Conservation (phyloP, 2,329 filamentous ascomycete genomes). For the Pseudonectria foliicola region DNA sequence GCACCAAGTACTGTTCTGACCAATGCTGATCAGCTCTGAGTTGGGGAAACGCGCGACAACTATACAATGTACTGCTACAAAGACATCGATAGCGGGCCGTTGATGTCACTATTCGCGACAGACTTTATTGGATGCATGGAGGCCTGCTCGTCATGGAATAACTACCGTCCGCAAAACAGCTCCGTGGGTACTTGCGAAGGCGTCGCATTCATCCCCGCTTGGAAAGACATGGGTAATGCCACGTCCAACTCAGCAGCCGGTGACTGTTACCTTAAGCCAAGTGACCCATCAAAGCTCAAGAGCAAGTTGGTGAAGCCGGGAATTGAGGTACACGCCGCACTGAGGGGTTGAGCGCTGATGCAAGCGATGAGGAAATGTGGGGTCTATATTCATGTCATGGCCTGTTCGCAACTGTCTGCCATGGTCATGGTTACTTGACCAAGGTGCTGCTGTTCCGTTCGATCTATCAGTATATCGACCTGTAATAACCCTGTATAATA, state of each 20-base stretch:
- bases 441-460: too few species aligned
- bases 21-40: slow-evolving; percentile 17
- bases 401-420: too few species aligned
- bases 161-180: slow-evolving; percentile 1
- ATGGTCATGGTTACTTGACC: too few species aligned
- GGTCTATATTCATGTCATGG: too few species aligned
- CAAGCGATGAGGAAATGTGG: too few species aligned
- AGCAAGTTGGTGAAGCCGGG: too few species aligned
- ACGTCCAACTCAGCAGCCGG: too few species aligned
- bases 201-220: slow-evolving; percentile 12
- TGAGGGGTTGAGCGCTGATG: neutral
- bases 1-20: neutral
- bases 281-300: too few species aligned
- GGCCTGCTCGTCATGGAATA: slow-evolving; percentile 34
- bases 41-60: slow-evolving; percentile 24
- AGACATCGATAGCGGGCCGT: slow-evolving; percentile 30
- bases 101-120: slow-evolving; percentile 35
- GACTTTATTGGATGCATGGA: slow-evolving; percentile 41
- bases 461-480: too few species aligned
- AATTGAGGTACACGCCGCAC: too few species aligned
- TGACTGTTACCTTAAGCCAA: too few species aligned
- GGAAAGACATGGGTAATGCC: neutral
- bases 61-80: slow-evolving; percentile 39
- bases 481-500: too few species aligned
- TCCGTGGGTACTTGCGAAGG: slow-evolving; percentile 6